A percentile compares a stretch with the other conserved stretches of the same genome.
Conservation (phyloP, 2,329 filamentous ascomycete species). For the Cladosporium sp. region DNA sequence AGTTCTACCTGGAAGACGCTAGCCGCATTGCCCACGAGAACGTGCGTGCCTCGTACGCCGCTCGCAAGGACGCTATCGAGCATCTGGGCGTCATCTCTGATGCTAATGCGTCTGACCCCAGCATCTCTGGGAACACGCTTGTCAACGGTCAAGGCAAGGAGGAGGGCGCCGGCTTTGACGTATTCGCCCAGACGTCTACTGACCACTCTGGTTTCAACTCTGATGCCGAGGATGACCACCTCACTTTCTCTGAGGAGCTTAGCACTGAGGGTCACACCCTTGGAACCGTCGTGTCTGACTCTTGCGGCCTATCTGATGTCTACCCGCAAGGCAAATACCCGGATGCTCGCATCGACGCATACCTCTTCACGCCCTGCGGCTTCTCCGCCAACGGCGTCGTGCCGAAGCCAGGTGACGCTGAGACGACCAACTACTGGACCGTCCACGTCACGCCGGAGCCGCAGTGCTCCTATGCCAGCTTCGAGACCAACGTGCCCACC, state of each 20-base stretch:
- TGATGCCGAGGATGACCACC: conserved; percentile 45
- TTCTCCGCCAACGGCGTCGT: conserved; percentile 97
- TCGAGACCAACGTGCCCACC: conserved; percentile 95
- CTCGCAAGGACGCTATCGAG: conserved; percentile 54
- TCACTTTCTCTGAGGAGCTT: conserved; percentile 62
- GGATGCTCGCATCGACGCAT: conserved; percentile 88
- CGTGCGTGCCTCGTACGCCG: conserved; percentile 59
- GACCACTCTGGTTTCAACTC: conserved; percentile 53
- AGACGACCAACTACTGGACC: conserved; percentile 80
- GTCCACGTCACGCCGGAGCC: conserved; percentile 97
- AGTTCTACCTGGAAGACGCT: conserved; percentile 71
- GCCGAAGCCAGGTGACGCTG: conserved; percentile 56
- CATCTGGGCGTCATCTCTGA: conserved; percentile 56
- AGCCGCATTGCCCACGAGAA: conserved; percentile 83
- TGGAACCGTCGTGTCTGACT: conserved; percentile 84
- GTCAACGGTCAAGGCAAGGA: conserved; percentile 26
- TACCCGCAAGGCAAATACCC: conserved; percentile 84
- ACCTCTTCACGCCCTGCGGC: conserved; percentile 92
- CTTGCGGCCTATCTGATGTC: conserved; percentile 80
- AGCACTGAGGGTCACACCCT: conserved; percentile 91
- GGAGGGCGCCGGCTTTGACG: conserved; percentile 58
- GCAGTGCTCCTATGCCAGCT: conserved; percentile 93
- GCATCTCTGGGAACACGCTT: conserved; percentile 31
- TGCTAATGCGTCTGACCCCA: conserved; percentile 35
- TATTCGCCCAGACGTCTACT: conserved; percentile 69